A percentile compares a stretch with the other conserved stretches of the same genome.
Evolutionary conservation across 2,329 filamentous ascomycete genomes (phyloP).

Genomic region (Sclerotinia trifoliorum): DNA sequence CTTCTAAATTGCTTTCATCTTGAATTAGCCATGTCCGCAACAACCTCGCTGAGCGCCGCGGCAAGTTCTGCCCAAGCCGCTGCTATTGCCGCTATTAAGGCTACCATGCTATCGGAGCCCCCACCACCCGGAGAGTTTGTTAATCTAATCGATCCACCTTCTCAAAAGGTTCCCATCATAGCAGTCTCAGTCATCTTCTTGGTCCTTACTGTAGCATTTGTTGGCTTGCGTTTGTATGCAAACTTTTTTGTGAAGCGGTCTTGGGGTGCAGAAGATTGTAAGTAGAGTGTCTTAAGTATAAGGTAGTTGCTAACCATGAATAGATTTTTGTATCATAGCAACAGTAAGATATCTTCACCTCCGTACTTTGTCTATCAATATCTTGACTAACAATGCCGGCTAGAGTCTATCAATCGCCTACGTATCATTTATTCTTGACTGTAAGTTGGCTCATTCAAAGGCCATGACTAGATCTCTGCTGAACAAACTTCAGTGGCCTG

Average conservation of each 20-base stretch:
- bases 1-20: background rate
- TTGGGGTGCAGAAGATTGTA: too few species aligned
- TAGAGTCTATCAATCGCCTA: too few species aligned
- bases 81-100: background rate
- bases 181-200: background rate
- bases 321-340: too few species aligned
- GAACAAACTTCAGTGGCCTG: too few species aligned
- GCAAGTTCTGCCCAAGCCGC: background rate
- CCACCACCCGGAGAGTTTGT: background rate
- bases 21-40: background rate
- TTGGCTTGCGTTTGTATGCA: background rate
- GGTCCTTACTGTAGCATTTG: background rate
- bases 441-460: too few species aligned
- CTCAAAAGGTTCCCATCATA: background rate
- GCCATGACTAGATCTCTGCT: too few species aligned
- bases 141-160: background rate
- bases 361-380: too few species aligned
- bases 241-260: background rate
- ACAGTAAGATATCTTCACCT: too few species aligned
- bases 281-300: too few species aligned
- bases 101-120: background rate
- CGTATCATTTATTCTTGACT: too few species aligned
- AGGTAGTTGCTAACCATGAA: too few species aligned
- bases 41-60: background rate
- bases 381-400: too few species aligned